Evolutionary conservation across 306 rosid genomes (phyloP).

Genomic region (Dalbergia cochinchinensis): DNA sequence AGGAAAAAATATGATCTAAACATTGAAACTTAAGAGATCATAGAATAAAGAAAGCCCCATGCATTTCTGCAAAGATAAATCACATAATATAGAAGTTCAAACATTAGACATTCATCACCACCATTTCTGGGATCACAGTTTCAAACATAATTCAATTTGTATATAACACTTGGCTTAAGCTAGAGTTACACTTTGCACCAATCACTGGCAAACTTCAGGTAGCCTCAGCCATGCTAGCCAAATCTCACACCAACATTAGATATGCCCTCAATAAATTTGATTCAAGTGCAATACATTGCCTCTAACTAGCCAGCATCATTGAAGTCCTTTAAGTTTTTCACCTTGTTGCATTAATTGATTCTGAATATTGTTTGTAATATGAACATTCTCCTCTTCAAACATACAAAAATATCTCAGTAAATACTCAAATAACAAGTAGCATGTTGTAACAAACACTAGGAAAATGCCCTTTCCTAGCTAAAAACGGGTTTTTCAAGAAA

Average conservation of each 20-base stretch:
- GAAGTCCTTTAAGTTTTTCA: not conserved
- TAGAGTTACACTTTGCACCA: slow-evolving; percentile 24
- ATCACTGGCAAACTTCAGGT: slow-evolving; percentile 3
- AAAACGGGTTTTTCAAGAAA: slow-evolving; percentile 7
- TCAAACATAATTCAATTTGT: slow-evolving; percentile 7
- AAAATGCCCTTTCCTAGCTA: slow-evolving; percentile 10
- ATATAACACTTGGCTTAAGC: slow-evolving; percentile 13
- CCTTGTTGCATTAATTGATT: no score
- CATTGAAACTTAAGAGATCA: slow-evolving; percentile 12
- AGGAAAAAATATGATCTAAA: slow-evolving; percentile 28
- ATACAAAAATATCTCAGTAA: not conserved
- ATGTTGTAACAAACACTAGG: not conserved
- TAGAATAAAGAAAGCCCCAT: slow-evolving; percentile 3
- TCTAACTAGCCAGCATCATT: not conserved
- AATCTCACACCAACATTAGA: not conserved
- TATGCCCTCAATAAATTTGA: not conserved
- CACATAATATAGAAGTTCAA: slow-evolving; percentile 13
- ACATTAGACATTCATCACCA: slow-evolving; percentile 14
- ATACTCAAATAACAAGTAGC: not conserved
- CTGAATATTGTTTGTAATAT: not conserved
- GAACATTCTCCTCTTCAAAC: not conserved
- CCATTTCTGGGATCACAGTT: slow-evolving; percentile 15
- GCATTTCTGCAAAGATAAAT: slow-evolving; percentile 8
- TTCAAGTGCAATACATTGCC: not conserved
- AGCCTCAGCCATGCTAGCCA: not conserved